Conservation (phyloP, 2,329 filamentous ascomycete genomes). For the Bipolaris sorokiniana region DNA sequence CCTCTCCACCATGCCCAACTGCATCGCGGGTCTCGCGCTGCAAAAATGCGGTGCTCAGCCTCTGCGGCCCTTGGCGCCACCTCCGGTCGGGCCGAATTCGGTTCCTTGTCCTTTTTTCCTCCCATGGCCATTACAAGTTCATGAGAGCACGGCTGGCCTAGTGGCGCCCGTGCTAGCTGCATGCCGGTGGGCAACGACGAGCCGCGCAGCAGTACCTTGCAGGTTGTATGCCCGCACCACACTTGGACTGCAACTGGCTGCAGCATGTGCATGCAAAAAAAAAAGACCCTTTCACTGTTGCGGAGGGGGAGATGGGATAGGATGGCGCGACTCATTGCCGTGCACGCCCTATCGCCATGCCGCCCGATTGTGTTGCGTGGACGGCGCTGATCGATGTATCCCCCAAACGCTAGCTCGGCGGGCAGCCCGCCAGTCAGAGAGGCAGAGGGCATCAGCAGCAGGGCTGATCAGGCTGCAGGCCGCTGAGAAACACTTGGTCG, state of each 20-base stretch:
- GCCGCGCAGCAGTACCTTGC: background rate
- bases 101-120: conserved; percentile 1
- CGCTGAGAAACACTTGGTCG: conserved; percentile 39
- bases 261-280: background rate
- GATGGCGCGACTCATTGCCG: conserved; percentile 13
- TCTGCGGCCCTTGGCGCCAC: conserved; percentile 22
- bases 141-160: background rate
- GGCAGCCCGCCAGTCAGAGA: conserved; percentile 31
- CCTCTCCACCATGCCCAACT: conserved; percentile 1
- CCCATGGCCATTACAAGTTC: background rate
- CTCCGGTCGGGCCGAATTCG: conserved; percentile 22
- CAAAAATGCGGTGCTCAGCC: conserved; percentile 15
- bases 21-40: conserved; percentile 18
- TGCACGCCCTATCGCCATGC: conserved; percentile 12
- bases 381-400: conserved; percentile 30
- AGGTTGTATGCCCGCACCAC: background rate
- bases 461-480: conserved; percentile 45
- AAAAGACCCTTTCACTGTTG: background rate
- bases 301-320: background rate
- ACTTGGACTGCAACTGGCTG: no score
- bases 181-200: background rate
- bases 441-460: conserved; percentile 34
- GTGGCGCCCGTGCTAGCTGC: background rate
- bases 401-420: conserved; percentile 17
- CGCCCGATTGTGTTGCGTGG: conserved; percentile 18